These are phyloP conservation scores for Aspergillus mulundensis DNA, from an alignment of 495 filamentous ascomycete species.

Conservation along the genomic window DNA sequence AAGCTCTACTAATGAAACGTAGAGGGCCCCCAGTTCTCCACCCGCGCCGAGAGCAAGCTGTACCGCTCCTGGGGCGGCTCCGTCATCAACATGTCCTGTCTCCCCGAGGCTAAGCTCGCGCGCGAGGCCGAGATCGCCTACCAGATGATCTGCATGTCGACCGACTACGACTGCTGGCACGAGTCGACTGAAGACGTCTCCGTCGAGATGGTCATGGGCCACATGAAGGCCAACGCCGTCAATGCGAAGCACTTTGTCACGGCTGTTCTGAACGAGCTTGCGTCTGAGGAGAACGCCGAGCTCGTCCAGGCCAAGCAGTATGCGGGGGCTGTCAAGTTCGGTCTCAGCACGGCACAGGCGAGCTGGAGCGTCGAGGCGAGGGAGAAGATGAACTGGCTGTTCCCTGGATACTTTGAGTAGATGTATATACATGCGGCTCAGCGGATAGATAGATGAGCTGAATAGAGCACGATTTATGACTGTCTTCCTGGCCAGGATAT, in stretches of 20 bases:
- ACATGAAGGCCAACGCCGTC: slow-evolving; percentile 86
- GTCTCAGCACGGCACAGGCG: slow-evolving; percentile 60
- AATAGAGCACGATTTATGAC: slow-evolving; percentile 4
- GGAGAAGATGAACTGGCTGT: slow-evolving; percentile 72
- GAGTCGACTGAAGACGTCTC: slow-evolving; percentile 69
- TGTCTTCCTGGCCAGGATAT: too few species aligned
- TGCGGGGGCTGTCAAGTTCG: slow-evolving; percentile 55
- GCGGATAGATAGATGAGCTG: neutral
- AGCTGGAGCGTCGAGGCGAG: slow-evolving; percentile 59
- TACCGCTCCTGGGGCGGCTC: slow-evolving; percentile 89
- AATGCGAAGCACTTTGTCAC: slow-evolving; percentile 84
- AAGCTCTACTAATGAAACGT: neutral
- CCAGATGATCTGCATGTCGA: slow-evolving; percentile 98
- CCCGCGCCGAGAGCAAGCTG: slow-evolving; percentile 90
- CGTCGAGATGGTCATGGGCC: slow-evolving; percentile 94
- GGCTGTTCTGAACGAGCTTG: slow-evolving; percentile 81
- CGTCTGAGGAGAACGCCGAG: slow-evolving; percentile 67
- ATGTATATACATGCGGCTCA: neutral
- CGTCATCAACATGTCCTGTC: slow-evolving; percentile 94
- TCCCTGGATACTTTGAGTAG: slow-evolving; percentile 51
- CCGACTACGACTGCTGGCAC: slow-evolving; percentile 98
- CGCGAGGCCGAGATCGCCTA: slow-evolving; percentile 94
- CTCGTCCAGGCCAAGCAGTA: slow-evolving; percentile 68
- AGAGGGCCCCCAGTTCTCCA: slow-evolving; percentile 96
- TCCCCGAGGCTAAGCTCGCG: slow-evolving; percentile 96